These are phyloP conservation scores for Naematelia encephala DNA, from an alignment of 768 basidiomycete genomes.

Conservation along the genomic window DNA sequence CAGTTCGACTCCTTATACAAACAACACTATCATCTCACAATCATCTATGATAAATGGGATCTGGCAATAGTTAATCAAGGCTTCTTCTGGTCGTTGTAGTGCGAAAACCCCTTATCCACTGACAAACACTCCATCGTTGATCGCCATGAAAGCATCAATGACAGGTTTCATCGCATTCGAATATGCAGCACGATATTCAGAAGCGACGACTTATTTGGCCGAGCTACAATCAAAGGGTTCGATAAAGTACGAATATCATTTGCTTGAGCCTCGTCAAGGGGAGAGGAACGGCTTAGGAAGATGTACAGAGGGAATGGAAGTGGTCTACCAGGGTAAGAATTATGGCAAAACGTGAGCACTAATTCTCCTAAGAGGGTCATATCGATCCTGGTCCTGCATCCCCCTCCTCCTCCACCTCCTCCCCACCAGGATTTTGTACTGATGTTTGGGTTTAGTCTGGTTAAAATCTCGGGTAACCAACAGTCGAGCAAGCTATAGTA, in stretches of 20 bases:
- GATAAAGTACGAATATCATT: conserved; percentile 40
- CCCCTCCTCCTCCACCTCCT: not conserved
- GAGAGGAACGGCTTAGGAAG: conserved; percentile 25
- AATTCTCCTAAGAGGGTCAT: too few relatives aligned
- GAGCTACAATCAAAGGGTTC: conserved; percentile 34
- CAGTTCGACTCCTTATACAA: too few relatives aligned
- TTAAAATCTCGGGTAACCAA: conserved; percentile 15
- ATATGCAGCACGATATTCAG: conserved; percentile 55
- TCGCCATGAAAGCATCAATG: conserved; percentile 71
- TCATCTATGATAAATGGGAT: too few relatives aligned
- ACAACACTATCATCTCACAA: too few relatives aligned
- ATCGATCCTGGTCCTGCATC: not conserved
- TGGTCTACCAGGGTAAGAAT: conserved; percentile 35
- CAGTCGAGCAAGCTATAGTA: conserved; percentile 17
- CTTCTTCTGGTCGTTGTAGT: conserved; percentile 17
- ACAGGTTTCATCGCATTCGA: conserved; percentile 84
- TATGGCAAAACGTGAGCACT: conserved; percentile 27
- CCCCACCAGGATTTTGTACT: not conserved
- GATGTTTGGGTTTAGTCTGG: conserved; percentile 13
- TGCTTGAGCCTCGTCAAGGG: conserved; percentile 18
- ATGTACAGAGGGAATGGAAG: conserved; percentile 31
- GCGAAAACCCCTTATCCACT: conserved; percentile 49
- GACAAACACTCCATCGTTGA: conserved; percentile 64
- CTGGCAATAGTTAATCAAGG: too few relatives aligned
- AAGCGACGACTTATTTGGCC: conserved; percentile 40